Evolutionary conservation across 768 basidiomycete species (phyloP), one percentile per base, ranked within the genome.

Genomic region (Pisolithus orientalis): DNA sequence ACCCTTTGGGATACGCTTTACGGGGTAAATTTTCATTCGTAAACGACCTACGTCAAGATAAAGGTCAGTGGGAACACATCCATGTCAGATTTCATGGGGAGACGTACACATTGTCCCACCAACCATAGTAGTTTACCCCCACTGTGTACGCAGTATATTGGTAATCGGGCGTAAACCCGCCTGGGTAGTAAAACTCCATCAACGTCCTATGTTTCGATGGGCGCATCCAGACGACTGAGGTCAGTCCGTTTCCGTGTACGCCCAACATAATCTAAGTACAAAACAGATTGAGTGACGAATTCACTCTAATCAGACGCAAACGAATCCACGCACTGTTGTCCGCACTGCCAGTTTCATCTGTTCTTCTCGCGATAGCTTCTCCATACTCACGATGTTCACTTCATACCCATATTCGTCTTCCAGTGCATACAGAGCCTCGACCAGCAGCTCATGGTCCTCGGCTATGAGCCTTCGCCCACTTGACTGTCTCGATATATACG

Each of bases 401-500:
- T 96, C 94, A 61, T 86, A 90, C 2, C 86, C 90, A 58, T 92
- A 77, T 48, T 72, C 59, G 52, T 87, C 82, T 24, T 82, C 75
- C 44, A 95, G 71, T 56, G 79, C 80, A 59, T 83, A 73, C 17
- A 97, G 69, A 64, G 85, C 90, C 53, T 72, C 60, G 1, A 96
- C 91, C 8, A 97, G 78, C 47, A 71, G 77, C 3, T 92, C 85
- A 65, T 97, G 92, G 62, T 93, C 78, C 50, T 80, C 79, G 31
- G 75, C 78, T 34, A 80, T 78, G 50, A 97, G 67, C 84, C 85
- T 94, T 21, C 94, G 78, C 42, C 93, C 72, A 16, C 83, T 86
- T 92, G 92, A 95, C 2, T 97, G 94, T 6, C 94, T 78, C 8
- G 87, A 90, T 54, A 96, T 79, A 60, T 97, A 97, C 13, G 94